Evolutionary conservation across 441 rosid species (phyloP), one percentile per base, ranked within the genome.

Genomic region (Syzygium malaccense): DNA sequence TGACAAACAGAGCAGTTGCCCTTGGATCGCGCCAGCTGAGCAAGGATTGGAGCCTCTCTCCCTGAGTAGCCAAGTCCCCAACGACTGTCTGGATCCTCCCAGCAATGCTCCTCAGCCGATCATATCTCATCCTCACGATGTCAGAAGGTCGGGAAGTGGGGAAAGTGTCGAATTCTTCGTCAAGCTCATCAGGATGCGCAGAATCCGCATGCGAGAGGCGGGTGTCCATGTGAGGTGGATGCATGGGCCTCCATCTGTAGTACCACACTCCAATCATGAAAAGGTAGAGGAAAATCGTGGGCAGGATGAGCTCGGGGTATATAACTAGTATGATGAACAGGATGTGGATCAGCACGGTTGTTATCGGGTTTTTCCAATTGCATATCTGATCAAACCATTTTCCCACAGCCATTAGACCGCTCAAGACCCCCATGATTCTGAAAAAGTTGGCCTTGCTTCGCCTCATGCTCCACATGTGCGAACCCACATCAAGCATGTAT

Each of bases 391-490:
- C 98, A 90, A 98, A 97, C 99, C 99, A 98, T 89, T 93, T 97
- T 15, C 98, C 98, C 5, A 97, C 95, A 28, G 99, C 97, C 32
- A 98, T 96, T 64, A 98, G 60, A 28, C 99, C 98, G 18, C 97
- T 56, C 66, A 98, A 89, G 85, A 98, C 98, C 51, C 91, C 93
- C 98, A 96, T 97, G 85, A 98, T 97, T 88, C 99, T 94, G 93
- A 97, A 97, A 54, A 97, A 98, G 89, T 97, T 96, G 10, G 99
- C 99, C 90, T 98, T 98, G 97, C 99, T 97, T 93, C 99, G 94
- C 90, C 99, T 91, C 99, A 96, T 97, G 89, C 99, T 97, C 99
- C 99, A 97, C 99, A 98, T 98, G 93, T 97, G 99, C 83, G 99
- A 96, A 48, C 98, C 99, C 14, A 98, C 99, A 88, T 97, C 99